phyloP scores from a whole-genome alignment of 331 rosid genomes.

The Acacia pycnantha region DNA sequence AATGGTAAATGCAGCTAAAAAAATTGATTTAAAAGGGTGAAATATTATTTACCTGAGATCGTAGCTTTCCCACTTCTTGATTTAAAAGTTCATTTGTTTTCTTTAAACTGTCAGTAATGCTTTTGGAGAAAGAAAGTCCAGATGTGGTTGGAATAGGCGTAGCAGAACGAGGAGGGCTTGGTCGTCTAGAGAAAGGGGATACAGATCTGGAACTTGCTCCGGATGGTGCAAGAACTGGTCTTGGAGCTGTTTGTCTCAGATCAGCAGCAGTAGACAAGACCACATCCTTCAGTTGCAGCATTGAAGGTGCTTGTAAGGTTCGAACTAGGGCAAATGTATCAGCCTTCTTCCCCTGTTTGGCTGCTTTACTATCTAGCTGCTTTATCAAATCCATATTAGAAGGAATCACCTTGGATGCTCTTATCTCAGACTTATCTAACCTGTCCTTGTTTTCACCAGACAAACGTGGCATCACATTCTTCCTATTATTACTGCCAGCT shows the following conservation, averaged over 20 bases:
- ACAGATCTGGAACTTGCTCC: slow-evolving; percentile 83
- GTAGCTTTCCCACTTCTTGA: slow-evolving; percentile 77
- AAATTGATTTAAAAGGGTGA: slow-evolving; percentile 11
- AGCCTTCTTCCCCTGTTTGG: slow-evolving; percentile 84
- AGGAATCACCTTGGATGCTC: slow-evolving; percentile 63
- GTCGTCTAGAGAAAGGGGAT: slow-evolving; percentile 88
- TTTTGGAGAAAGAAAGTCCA: slow-evolving; percentile 88
- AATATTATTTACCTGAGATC: slow-evolving; percentile 58
- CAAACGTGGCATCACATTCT: slow-evolving; percentile 72
- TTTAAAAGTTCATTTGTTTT: slow-evolving; percentile 84
- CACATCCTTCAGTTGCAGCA: slow-evolving; percentile 88
- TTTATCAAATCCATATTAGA: slow-evolving; percentile 92
- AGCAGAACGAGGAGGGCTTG: slow-evolving; percentile 96
- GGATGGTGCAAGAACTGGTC: slow-evolving; percentile 65
- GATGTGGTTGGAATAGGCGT: slow-evolving; percentile 92
- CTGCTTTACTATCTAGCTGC: slow-evolving; percentile 91
- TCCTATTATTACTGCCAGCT: slow-evolving; percentile 53
- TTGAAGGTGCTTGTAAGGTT: slow-evolving; percentile 70
- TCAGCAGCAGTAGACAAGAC: slow-evolving; percentile 76
- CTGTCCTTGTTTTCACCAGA: slow-evolving; percentile 98
- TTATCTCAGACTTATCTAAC: slow-evolving; percentile 75
- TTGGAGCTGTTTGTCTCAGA: slow-evolving; percentile 75
- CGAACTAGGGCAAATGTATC: slow-evolving; percentile 84
- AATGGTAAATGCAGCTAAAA: slow-evolving; percentile 2
- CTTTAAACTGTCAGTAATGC: slow-evolving; percentile 73